Percentiles rank a stretch among this genome's conserved stretches.
Evolutionary conservation across 805 yeast species (phyloP).

Genomic region (Maudiozyma saulgeensis): DNA sequence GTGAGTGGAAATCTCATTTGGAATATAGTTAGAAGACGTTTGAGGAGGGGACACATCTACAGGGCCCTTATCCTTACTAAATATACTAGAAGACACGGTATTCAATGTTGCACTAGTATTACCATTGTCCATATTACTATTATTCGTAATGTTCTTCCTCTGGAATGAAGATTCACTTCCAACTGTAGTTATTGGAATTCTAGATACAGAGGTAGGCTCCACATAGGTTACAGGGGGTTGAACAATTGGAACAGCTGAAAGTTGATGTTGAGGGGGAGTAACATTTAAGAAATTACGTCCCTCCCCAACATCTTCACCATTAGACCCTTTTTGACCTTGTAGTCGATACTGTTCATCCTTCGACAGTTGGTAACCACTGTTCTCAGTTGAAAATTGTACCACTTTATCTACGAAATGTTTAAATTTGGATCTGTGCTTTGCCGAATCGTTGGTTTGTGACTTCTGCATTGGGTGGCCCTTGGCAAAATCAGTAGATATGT

Average conservation of each 20-base stretch:
- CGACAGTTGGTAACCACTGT: slow-evolving; percentile 26
- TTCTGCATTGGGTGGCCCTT: background rate
- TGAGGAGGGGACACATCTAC: background rate
- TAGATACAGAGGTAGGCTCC: background rate
- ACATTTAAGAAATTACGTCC: slow-evolving; percentile 2
- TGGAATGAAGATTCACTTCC: slow-evolving; percentile 10
- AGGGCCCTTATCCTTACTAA: slow-evolving; percentile 3
- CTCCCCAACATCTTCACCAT: background rate
- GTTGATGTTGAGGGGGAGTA: background rate
- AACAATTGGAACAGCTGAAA: background rate
- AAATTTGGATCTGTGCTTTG: slow-evolving; percentile 11
- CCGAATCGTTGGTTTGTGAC: background rate
- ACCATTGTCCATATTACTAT: background rate
- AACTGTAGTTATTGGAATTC: slow-evolving; percentile 1
- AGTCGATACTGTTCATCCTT: slow-evolving; percentile 9
- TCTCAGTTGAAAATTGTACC: slow-evolving; percentile 27
- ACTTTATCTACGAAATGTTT: slow-evolving; percentile 23
- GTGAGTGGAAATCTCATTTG: background rate
- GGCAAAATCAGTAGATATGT: background rate
- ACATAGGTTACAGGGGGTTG: slow-evolving; percentile 1
- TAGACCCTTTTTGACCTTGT: slow-evolving; percentile 1
- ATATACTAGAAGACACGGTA: slow-evolving; percentile 7
- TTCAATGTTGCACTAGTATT: slow-evolving; percentile 2
- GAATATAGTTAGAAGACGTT: background rate
- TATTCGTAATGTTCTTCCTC: slow-evolving; percentile 1